phyloP scores from a whole-genome alignment of 306 rosid genomes.

The Sicyos baderoa region DNA sequence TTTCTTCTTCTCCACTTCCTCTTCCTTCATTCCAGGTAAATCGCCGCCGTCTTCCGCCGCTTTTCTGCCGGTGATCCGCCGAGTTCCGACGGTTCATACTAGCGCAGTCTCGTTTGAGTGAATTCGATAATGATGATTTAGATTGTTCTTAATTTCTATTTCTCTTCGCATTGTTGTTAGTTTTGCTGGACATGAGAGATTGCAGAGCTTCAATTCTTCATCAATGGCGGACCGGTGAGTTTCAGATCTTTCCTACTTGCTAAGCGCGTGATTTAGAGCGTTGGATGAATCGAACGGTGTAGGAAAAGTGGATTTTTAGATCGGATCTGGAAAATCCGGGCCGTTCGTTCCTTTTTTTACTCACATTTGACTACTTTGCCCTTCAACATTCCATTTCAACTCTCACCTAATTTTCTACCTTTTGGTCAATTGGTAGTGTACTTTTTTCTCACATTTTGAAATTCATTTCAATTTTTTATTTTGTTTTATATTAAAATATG shows the following conservation, averaged over 20 bases:
- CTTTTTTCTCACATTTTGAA: too few relatives aligned
- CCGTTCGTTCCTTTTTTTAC: conserved; percentile 19
- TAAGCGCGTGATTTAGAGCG: not conserved
- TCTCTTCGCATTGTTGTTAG: conserved; percentile 24
- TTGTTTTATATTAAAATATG: too few relatives aligned
- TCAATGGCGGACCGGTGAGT: conserved; percentile 71
- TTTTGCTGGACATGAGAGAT: conserved; percentile 31
- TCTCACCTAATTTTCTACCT: not conserved
- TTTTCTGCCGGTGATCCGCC: too few relatives aligned
- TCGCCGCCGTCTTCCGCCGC: not conserved
- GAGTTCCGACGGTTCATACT: too few relatives aligned
- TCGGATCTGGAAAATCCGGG: conserved; percentile 34
- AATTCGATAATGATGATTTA: too few relatives aligned
- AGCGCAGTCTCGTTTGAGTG: not conserved
- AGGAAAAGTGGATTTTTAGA: conserved; percentile 8
- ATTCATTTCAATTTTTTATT: too few relatives aligned
- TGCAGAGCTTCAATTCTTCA: conserved; percentile 45
- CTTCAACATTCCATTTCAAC: not conserved
- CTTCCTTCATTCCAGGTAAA: conserved; percentile 42
- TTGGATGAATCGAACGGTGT: not conserved
- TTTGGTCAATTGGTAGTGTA: conserved; percentile 5
- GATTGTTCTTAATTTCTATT: not conserved
- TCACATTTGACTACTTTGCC: not conserved
- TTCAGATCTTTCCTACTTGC: not conserved
- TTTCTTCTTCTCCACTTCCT: conserved; percentile 15